Base-by-base conservation (phyloP, 495 filamentous ascomycete species). In the Aspergillus homomorphus region DNA sequence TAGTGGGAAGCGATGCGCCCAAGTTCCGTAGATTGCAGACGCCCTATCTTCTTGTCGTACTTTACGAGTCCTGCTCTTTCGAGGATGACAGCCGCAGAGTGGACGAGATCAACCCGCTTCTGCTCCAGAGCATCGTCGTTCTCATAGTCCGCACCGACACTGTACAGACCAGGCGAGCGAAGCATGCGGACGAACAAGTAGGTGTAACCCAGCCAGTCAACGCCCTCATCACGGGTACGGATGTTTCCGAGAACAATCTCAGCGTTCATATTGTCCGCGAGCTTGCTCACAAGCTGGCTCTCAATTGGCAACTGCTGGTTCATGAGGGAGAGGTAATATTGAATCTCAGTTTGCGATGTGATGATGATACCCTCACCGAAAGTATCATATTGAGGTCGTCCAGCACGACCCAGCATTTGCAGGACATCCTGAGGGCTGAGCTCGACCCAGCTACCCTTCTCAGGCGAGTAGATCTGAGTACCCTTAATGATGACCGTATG, bases 301-400 rank as follows among this genome's bases (percentile, higher is more conserved):
- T 99, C 94, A 58, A 99, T 99, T 1, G 94, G 95, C 45, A 99
- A 74, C 73, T 99, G 94, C 75, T 96, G 92, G 66, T 98, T 99
- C 65, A 99, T 80, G 30, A 99, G 80, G 1, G 92, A 96, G 12
- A 98, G 83, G 57, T 98, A 99, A 71, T 97, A 99, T 58, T 96
- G 91, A 66, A 98, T 90, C 73, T 99, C 94, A 16, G 80, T 76
- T 66, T 98, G 93, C 1, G 90, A 91, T 0, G 94, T 99, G 65
- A 99, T 98, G 69, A 99, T 98, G 68, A 98, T 96, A 70, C 94
- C 94, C 64, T 98, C 94, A 66, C 94, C 94, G 65, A 94, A 98
- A 0, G 92, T 97, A 71, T 99, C 94, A 65, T 91, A 99, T 63
- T 99, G 94, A 9, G 94, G 94, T 54, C 94, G 85, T 68, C 94